A percentile compares a stretch with the other conserved stretches of the same genome.
phyloP scores from a whole-genome alignment of 1,139 yeast species.

The Wickerhamiella pararugosa region DNA sequence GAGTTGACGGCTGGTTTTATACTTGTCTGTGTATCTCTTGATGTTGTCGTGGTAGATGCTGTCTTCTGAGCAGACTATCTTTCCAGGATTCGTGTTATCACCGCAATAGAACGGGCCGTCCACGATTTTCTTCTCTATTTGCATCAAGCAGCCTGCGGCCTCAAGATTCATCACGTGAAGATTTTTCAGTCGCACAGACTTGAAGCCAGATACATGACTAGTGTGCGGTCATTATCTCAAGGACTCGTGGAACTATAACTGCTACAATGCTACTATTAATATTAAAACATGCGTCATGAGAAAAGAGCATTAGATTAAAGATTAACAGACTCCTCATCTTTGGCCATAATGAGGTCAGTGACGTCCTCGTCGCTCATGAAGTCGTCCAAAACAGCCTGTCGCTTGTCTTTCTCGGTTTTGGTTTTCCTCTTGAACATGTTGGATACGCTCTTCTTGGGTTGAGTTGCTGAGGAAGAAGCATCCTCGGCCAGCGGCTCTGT shows the following conservation, averaged over 20 bases:
- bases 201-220: no score
- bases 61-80: slow-evolving; percentile 10
- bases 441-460: slow-evolving; percentile 4
- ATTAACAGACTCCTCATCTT: background rate
- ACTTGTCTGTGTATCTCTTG: slow-evolving; percentile 26
- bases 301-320: no score
- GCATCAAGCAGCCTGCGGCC: slow-evolving; percentile 1
- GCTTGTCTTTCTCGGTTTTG: slow-evolving; percentile 5
- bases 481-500: slow-evolving; percentile 5
- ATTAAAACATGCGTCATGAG: background rate
- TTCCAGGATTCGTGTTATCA: slow-evolving; percentile 11
- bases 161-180: background rate
- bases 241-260: no score
- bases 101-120: slow-evolving; percentile 16
- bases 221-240: no score
- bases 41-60: slow-evolving; percentile 21
- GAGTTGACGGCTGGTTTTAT: slow-evolving; percentile 51
- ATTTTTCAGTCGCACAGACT: no score
- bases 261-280: no score
- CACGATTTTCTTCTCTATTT: slow-evolving; percentile 5
- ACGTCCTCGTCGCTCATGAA: slow-evolving; percentile 15
- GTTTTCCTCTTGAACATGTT: slow-evolving; percentile 8
- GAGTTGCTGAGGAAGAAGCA: slow-evolving; percentile 3
- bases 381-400: slow-evolving; percentile 11
- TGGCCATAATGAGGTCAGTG: slow-evolving; percentile 5